phyloP scores from a whole-genome alignment of 352 stramenopile genomes.

The Globisporangium cylindrosporum region DNA sequence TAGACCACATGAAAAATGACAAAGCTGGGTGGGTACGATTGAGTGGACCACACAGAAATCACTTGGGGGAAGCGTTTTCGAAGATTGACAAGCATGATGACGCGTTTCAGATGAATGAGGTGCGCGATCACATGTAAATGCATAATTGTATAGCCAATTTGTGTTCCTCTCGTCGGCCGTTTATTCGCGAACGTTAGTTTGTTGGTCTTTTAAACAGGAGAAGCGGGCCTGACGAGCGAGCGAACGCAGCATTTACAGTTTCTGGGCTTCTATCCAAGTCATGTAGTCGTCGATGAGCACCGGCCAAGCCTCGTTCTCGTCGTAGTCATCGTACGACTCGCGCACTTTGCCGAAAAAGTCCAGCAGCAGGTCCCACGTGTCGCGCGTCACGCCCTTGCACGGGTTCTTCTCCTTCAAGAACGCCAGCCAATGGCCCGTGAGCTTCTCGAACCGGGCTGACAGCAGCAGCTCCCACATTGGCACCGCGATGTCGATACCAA shows the following conservation, averaged over 20 bases:
- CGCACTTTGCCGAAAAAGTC: constrained; percentile 86
- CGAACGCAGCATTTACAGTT: constrained; percentile 24
- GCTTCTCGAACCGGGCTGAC: constrained; percentile 53
- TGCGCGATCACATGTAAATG: too few relatives aligned
- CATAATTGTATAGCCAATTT: too few relatives aligned
- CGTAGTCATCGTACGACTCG: constrained; percentile 79
- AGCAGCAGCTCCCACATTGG: constrained; percentile 88
- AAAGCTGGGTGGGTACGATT: background rate
- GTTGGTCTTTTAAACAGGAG: too few relatives aligned
- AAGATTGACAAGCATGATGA: too few relatives aligned
- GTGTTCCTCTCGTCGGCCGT: too few relatives aligned
- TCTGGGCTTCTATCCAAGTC: constrained; percentile 74
- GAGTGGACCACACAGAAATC: background rate
- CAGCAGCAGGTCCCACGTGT: constrained; percentile 84
- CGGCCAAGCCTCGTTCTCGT: constrained; percentile 88
- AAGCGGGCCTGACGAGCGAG: background rate
- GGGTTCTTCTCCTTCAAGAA: constrained; percentile 78
- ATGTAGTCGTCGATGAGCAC: constrained; percentile 91
- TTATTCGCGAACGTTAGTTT: too few relatives aligned
- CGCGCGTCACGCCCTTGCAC: constrained; percentile 78
- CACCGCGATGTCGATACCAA: constrained; percentile 80
- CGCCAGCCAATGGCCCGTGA: constrained; percentile 66
- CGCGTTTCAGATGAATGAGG: too few relatives aligned
- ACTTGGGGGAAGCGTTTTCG: background rate
- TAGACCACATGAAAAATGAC: background rate